phyloP scores from a whole-genome alignment of 495 filamentous ascomycete species.

The Trichocladium antarcticum region DNA sequence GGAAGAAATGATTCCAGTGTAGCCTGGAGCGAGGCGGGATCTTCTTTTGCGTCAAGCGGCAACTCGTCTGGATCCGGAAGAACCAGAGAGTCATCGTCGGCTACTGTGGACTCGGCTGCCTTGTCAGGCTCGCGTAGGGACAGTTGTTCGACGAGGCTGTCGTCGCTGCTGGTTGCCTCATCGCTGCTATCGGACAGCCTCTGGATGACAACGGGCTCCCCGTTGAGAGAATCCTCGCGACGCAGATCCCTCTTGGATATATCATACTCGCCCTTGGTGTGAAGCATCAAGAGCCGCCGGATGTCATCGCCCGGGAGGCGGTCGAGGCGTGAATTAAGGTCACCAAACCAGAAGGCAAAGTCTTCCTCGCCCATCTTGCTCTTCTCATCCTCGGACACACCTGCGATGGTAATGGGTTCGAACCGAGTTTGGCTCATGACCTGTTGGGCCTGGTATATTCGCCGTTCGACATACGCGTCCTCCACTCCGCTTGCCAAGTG shows the following conservation, averaged over 20 bases:
- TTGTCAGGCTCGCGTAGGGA: slow-evolving; percentile 3
- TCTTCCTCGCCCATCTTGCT: slow-evolving; percentile 84
- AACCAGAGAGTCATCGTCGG: slow-evolving; percentile 26
- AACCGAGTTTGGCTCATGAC: slow-evolving; percentile 65
- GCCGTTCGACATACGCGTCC: slow-evolving; percentile 60
- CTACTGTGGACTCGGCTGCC: slow-evolving; percentile 23
- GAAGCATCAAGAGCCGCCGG: slow-evolving; percentile 67
- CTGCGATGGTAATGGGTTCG: slow-evolving; percentile 50
- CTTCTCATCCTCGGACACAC: slow-evolving; percentile 40
- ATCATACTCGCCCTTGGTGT: slow-evolving; percentile 69
- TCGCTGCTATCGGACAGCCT: slow-evolving; percentile 26
- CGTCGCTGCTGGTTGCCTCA: slow-evolving; percentile 11
- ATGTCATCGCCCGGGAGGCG: slow-evolving; percentile 85
- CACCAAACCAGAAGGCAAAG: slow-evolving; percentile 92
- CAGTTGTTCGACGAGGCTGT: too few species aligned
- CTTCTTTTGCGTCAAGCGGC: slow-evolving; percentile 38
- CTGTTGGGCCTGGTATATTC: slow-evolving; percentile 84
- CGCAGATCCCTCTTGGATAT: slow-evolving; percentile 28
- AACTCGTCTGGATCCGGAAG: slow-evolving; percentile 48
- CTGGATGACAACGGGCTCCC: slow-evolving; percentile 34
- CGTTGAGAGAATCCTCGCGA: slow-evolving; percentile 28
- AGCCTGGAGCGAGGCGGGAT: slow-evolving; percentile 57
- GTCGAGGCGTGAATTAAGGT: slow-evolving; percentile 90
- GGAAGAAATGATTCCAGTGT: slow-evolving; percentile 75
- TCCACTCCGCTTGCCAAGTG: slow-evolving; percentile 83